phyloP scores from a whole-genome alignment of 306 rosid species.

The Trichosanthes cucumerina region DNA sequence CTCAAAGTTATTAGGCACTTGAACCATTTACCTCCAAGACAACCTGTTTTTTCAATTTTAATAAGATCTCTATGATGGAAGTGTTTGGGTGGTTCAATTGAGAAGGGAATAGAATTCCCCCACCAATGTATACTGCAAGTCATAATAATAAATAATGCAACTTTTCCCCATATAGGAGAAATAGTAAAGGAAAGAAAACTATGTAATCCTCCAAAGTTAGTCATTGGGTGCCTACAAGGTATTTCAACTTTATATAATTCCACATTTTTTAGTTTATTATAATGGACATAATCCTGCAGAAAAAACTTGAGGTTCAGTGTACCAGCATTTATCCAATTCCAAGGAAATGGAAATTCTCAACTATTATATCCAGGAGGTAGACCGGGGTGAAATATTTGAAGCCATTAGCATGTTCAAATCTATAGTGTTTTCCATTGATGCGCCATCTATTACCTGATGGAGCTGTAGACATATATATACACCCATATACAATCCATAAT shows the following conservation, averaged over 20 bases:
- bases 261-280: not conserved
- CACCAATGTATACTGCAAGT: not conserved
- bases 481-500: not conserved
- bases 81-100: not conserved
- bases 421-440: not conserved
- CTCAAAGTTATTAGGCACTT: not conserved
- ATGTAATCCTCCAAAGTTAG: not conserved
- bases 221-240: not conserved
- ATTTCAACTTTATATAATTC: not conserved
- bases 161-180: not conserved
- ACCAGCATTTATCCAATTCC: not conserved
- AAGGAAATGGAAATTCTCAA: not conserved
- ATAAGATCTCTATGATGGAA: not conserved
- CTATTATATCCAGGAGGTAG: not conserved
- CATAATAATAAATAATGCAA: not conserved
- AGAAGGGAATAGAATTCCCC: not conserved
- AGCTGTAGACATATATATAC: not conserved
- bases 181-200: not conserved
- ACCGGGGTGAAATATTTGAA: not conserved
- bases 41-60: not conserved
- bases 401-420: not conserved
- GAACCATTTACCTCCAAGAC: not conserved
- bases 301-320: not conserved
- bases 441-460: not conserved
- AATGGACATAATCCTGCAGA: not conserved